Evolutionary conservation across 2,329 filamentous ascomycete species (phyloP), one percentile per base, ranked within the genome.

Genomic region (Penicillium crustosum): DNA sequence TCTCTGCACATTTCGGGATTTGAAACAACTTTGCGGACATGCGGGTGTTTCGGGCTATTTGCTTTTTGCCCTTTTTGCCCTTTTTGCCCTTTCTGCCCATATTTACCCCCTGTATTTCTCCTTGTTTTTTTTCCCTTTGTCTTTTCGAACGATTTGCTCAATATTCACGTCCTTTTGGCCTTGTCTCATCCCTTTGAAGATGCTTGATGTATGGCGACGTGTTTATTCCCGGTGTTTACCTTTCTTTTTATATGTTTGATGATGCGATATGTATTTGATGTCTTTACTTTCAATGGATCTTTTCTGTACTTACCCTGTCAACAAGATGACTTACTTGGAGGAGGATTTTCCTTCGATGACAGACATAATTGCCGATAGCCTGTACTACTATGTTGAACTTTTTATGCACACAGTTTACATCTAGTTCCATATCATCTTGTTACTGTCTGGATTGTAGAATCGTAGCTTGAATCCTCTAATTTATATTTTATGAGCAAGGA

Each of bases 251-350:
- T 49, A 35, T 58, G 42, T 49, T 39, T 63, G 45, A 57, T 35
- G 55, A 62, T 62, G 60, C 55, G 52, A 64, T 57, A 53, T 64
- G 58, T 66, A 67, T 44, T 60, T 61, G 61, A 59, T 41, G 47
- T 55, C 49, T 43, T 56, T 31, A 56, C 33, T 57, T 47, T 58
- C 48, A 60, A 66, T 64, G 63, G 42, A 64, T 60, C 43, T 49
- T 50, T 42, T 60, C 27, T 63, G 58, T 62, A 59, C 53, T 60
- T 65, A 62, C 51, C 39, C 55, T 62, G 21, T 44, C 43, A 48
- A 43, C 44, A 53, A 47, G 45, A 44, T 55, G 39, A 51, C 36
- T 31, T 42, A 51, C 23, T 45, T 42, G 57, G 44, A 31, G 41
- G 57, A 38, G 27, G 42, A 17, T 39, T 53, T 39, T 33, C 39